Evolutionary conservation across 202 grass and related monocot genomes (phyloP).

Genomic region (Panicum hallii): DNA sequence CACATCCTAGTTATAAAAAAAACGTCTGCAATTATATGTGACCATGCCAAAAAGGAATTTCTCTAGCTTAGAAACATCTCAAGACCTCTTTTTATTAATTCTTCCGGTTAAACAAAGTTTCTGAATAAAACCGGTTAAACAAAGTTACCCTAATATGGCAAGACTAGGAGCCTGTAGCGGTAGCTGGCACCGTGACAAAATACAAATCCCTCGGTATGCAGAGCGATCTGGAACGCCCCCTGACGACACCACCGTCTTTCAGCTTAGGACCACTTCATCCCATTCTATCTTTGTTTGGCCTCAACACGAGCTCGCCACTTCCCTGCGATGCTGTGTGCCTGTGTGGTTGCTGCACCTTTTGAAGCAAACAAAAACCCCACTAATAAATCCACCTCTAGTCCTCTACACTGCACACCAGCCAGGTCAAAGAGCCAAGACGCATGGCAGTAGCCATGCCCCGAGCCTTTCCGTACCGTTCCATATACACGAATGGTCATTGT

Average conservation of each 20-base stretch:
- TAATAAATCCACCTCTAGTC: neutral
- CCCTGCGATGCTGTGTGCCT: neutral
- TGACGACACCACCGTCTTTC: neutral
- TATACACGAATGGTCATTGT: conserved; percentile 11
- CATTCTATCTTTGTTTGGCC: neutral
- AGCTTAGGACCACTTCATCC: neutral
- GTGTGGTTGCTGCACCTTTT: conserved; percentile 6
- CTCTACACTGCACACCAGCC: neutral
- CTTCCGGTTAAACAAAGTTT: neutral
- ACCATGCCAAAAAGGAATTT: neutral
- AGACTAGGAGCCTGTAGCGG: neutral
- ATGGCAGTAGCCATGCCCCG: neutral
- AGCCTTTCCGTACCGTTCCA: conserved; percentile 23
- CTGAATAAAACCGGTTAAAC: neutral
- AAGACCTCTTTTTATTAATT: neutral
- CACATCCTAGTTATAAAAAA: too few species aligned
- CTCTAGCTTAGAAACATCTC: neutral
- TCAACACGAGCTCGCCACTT: conserved; percentile 20
- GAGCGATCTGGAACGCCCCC: neutral
- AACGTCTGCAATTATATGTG: neutral
- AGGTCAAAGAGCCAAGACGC: neutral
- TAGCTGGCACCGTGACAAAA: neutral
- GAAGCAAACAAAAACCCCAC: conserved; percentile 22
- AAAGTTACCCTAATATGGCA: neutral
- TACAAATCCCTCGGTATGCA: neutral